A percentile compares a stretch with the other conserved stretches of the same genome.
Conservation (phyloP, 2,329 filamentous ascomycete genomes). For the Nigrospora sphaerica region DNA sequence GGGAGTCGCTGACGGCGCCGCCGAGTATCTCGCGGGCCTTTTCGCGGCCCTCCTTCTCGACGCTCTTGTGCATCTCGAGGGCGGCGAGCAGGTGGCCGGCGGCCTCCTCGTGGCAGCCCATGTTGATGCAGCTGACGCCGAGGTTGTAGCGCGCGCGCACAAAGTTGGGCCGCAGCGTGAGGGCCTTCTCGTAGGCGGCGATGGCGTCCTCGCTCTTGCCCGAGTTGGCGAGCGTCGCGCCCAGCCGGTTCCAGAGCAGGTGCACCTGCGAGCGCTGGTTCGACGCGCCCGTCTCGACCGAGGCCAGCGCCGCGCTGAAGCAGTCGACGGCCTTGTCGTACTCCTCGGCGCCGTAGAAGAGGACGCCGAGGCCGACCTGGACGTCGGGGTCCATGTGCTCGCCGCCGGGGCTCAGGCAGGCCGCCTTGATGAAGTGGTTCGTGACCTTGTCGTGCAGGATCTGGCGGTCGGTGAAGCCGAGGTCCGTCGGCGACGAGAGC, state of each 20-base stretch:
- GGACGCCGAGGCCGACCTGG: constrained; percentile 89
- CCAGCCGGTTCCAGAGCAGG: constrained; percentile 93
- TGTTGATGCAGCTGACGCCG: constrained; percentile 94
- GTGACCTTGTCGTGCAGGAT: constrained; percentile 86
- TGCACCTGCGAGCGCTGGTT: constrained; percentile 86
- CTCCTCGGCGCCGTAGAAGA: constrained; percentile 97
- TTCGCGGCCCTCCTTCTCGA: constrained; percentile 77
- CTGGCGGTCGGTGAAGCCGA: constrained; percentile 91
- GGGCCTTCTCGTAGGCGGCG: constrained; percentile 87
- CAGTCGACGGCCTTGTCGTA: constrained; percentile 99
- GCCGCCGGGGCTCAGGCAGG: constrained; percentile 83
- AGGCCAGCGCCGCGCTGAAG: constrained; percentile 85
- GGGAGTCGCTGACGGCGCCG: constrained; percentile 52
- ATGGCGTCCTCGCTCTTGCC: constrained; percentile 94
- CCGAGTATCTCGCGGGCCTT: constrained; percentile 78
- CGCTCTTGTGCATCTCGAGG: constrained; percentile 89
- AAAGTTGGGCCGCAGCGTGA: constrained; percentile 89
- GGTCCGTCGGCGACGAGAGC: constrained; percentile 68
- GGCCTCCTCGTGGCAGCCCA: constrained; percentile 88
- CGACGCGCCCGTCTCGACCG: constrained; percentile 72
- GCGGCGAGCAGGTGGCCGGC: constrained; percentile 89
- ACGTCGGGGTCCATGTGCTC: constrained; percentile 98
- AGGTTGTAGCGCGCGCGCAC: constrained; percentile 96
- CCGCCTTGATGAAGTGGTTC: constrained; percentile 82
- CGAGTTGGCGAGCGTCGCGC: constrained; percentile 91